phyloP scores from a whole-genome alignment of 2,329 filamentous ascomycete genomes.

The Fusarium hostae region DNA sequence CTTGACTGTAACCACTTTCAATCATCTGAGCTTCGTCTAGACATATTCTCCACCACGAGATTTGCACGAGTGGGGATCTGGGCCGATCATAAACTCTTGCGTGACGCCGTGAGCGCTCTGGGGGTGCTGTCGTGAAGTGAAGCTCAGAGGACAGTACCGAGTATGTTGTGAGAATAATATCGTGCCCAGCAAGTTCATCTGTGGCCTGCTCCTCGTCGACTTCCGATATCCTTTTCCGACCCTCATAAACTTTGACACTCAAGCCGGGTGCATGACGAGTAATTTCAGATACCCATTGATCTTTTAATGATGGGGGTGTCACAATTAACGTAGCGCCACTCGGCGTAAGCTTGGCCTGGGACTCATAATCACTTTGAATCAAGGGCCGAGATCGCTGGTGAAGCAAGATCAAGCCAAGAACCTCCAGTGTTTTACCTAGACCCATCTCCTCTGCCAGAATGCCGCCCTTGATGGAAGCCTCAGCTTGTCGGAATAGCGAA shows the following conservation, averaged over 20 bases:
- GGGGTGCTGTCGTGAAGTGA: constrained; percentile 77
- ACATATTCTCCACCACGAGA: constrained; percentile 88
- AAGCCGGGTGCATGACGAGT: constrained; percentile 67
- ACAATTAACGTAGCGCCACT: constrained; percentile 71
- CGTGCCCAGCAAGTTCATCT: constrained; percentile 59
- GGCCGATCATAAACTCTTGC: constrained; percentile 72
- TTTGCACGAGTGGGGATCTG: constrained; percentile 80
- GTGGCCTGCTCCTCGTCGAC: constrained; percentile 55
- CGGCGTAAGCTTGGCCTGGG: constrained; percentile 55
- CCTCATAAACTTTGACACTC: constrained; percentile 66
- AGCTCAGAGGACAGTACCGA: constrained; percentile 81
- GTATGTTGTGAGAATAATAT: constrained; percentile 74
- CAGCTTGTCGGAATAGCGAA: constrained; percentile 54
- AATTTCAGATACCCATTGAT: constrained; percentile 72
- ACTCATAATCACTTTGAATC: constrained; percentile 39
- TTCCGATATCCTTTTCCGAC: constrained; percentile 53
- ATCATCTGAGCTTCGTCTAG: constrained; percentile 91
- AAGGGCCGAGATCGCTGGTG: constrained; percentile 59
- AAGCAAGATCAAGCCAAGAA: constrained; percentile 75
- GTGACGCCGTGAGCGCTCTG: constrained; percentile 74
- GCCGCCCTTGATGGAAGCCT: constrained; percentile 64
- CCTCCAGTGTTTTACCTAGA: constrained; percentile 81
- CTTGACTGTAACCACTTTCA: constrained; percentile 85
- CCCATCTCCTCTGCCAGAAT: constrained; percentile 87
- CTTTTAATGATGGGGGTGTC: constrained; percentile 64